phyloP scores from a whole-genome alignment of 805 yeast species.

The Cyberlindnera sargentensis region DNA sequence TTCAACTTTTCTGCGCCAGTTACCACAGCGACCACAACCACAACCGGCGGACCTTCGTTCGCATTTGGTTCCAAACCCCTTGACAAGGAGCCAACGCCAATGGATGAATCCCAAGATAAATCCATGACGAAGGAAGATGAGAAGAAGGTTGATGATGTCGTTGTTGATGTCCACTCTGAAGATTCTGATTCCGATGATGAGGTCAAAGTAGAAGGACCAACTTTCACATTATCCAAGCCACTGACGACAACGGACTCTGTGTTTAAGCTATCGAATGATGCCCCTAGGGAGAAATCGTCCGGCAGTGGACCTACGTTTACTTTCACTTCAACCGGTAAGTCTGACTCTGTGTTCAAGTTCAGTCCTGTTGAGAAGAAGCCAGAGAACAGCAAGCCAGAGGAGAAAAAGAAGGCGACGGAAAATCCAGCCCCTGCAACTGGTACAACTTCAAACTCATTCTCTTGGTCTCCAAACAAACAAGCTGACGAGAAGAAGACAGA shows the following conservation, averaged over 20 bases:
- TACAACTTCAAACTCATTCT: constrained; percentile 11
- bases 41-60: background rate
- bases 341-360: constrained; percentile 30
- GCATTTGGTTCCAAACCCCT: constrained; percentile 20
- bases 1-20: no score
- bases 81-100: constrained; percentile 7
- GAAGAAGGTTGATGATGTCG: background rate
- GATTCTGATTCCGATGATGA: constrained; percentile 50
- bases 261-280: constrained; percentile 33
- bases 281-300: constrained; percentile 17
- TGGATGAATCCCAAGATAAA: constrained; percentile 5
- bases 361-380: constrained; percentile 7
- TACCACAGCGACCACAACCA: no score
- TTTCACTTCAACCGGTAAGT: constrained; percentile 25
- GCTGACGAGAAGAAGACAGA: constrained; percentile 4
- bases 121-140: background rate
- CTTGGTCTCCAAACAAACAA: constrained; percentile 21
- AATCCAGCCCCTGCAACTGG: constrained; percentile 2
- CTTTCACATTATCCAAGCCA: constrained; percentile 41
- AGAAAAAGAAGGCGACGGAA: constrained; percentile 2
- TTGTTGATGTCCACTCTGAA: constrained; percentile 9
- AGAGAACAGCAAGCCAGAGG: constrained; percentile 5
- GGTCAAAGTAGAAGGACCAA: constrained; percentile 67
- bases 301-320: constrained; percentile 36
- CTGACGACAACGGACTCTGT: constrained; percentile 46